These are phyloP conservation scores for Nepenthes mirabilis DNA, from an alignment of 148 eudicot species.

Conservation along the genomic window DNA sequence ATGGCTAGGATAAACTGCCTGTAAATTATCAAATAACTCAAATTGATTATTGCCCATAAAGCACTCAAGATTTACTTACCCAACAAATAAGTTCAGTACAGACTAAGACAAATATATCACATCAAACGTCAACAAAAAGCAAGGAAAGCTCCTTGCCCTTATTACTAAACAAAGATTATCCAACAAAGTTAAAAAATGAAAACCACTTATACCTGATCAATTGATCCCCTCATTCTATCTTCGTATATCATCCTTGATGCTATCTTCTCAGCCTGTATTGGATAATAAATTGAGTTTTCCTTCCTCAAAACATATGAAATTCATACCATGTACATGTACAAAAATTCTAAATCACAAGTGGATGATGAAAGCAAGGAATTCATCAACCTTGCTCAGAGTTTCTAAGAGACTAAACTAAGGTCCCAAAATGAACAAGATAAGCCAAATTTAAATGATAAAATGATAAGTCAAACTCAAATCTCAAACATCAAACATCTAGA, in stretches of 20 bases:
- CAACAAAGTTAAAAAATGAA: not conserved
- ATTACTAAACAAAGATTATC: not conserved
- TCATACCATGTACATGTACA: too few species aligned
- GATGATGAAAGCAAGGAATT: not conserved
- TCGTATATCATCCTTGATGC: conserved; percentile 95
- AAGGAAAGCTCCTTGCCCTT: not conserved
- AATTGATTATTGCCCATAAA: too few species aligned
- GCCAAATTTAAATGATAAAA: too few species aligned
- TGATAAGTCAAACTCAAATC: too few species aligned
- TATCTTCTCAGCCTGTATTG: conserved; percentile 91
- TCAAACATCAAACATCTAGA: too few species aligned
- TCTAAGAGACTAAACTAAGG: too few species aligned
- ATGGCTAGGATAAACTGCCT: too few species aligned
- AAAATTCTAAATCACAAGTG: not conserved
- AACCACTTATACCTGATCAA: conserved; percentile 64
- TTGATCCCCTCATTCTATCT: conserved; percentile 98
- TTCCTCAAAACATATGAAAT: not conserved
- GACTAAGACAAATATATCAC: too few species aligned
- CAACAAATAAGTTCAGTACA: too few species aligned
- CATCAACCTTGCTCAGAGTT: not conserved
- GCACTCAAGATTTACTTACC: too few species aligned
- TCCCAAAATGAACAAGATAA: too few species aligned
- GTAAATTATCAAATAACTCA: too few species aligned
- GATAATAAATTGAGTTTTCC: not conserved
- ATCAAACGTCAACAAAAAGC: not conserved